phyloP scores from a whole-genome alignment of 345 rosid species.

The Citrus hindsii region DNA sequence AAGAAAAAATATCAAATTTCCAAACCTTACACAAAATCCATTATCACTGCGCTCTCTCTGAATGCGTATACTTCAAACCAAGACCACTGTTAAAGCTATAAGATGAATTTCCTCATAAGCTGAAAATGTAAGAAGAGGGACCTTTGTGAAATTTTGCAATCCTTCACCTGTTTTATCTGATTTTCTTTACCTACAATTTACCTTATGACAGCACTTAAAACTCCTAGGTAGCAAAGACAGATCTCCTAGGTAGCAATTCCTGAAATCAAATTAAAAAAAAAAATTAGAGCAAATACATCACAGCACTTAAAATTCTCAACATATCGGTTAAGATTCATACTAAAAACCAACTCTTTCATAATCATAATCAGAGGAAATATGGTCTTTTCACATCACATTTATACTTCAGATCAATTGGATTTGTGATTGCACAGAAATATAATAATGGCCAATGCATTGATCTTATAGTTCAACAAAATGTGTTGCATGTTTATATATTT shows the following conservation, averaged over 20 bases:
- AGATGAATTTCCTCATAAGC: conserved; percentile 32
- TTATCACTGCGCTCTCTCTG: conserved; percentile 35
- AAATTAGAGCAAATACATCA: conserved; percentile 2
- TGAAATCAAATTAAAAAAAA: conserved; percentile 21
- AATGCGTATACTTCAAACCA: conserved; percentile 37
- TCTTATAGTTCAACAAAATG: background rate
- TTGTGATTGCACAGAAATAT: background rate
- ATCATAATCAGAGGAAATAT: background rate
- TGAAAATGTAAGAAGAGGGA: conserved; percentile 26
- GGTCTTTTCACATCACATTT: background rate
- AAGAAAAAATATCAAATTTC: conserved; percentile 27
- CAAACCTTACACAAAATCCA: conserved; percentile 53
- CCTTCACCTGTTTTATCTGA: conserved; percentile 31
- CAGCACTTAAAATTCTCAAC: background rate
- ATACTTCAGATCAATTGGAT: conserved; percentile 1
- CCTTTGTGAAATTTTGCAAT: conserved; percentile 34
- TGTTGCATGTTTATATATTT: background rate
- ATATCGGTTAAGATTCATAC: background rate
- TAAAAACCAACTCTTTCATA: background rate
- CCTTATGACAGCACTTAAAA: conserved; percentile 17
- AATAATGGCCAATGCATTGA: background rate
- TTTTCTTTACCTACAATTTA: conserved; percentile 41
- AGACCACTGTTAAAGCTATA: conserved; percentile 39
- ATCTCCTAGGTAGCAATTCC: conserved; percentile 73
- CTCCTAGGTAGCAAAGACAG: conserved; percentile 25